Percentiles rank a stretch among this genome's conserved stretches.
These are phyloP conservation scores for Cardiospermum halicacabum DNA, from an alignment of 345 rosid species.

Conservation along the genomic window DNA sequence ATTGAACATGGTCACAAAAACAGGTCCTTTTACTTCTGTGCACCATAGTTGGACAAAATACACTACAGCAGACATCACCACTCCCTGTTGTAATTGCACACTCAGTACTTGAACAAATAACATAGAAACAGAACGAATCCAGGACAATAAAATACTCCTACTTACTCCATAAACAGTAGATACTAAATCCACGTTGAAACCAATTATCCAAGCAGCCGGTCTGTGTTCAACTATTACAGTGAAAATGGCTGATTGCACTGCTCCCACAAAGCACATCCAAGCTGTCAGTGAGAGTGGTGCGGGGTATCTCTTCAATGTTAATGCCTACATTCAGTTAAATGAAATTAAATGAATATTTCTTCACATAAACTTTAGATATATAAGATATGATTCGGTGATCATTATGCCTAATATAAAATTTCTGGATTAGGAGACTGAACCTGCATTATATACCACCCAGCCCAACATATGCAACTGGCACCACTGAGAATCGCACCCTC, in stretches of 20 bases:
- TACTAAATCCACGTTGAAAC: slow-evolving; percentile 52
- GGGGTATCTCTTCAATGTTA: slow-evolving; percentile 54
- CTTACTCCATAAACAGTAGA: slow-evolving; percentile 58
- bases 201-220: slow-evolving; percentile 46
- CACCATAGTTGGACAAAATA: slow-evolving; percentile 43
- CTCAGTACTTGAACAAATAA: background rate
- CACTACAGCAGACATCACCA: slow-evolving; percentile 42
- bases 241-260: slow-evolving; percentile 55
- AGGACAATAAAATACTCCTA: background rate
- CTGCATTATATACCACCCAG: slow-evolving; percentile 68
- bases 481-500: slow-evolving; percentile 56
- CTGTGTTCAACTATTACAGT: slow-evolving; percentile 40
- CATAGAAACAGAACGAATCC: no score
- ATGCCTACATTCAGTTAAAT: slow-evolving; percentile 30
- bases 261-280: slow-evolving; percentile 61
- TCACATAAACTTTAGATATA: background rate
- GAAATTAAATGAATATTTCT: no score
- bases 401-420: background rate
- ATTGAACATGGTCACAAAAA: slow-evolving; percentile 60
- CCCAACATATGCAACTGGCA: slow-evolving; percentile 62
- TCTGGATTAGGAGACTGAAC: slow-evolving; percentile 23
- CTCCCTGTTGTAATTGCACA: slow-evolving; percentile 36
- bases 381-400: no score
- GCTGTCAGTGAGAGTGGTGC: slow-evolving; percentile 62
- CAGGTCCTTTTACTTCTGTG: slow-evolving; percentile 52